Evolutionary conservation across 208 protist species (phyloP), one percentile per base, ranked within the genome.

Genomic region (Tetramitus jugosus): DNA sequence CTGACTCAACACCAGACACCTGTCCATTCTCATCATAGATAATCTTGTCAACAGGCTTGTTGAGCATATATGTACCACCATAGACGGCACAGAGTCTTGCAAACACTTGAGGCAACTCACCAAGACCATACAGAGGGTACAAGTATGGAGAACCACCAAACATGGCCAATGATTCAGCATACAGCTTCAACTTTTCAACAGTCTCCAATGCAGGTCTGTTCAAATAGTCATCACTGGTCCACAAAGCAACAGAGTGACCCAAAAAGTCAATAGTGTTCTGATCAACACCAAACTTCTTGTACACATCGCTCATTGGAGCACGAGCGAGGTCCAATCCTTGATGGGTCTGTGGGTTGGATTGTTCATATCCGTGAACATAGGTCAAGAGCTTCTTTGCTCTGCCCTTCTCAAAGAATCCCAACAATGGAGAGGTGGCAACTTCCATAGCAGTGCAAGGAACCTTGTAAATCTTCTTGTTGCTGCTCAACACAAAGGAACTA

Each of bases 101-200:
- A 90, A 99, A 99, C 46, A 90, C 94, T 87, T 99, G 96, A 33
- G 97, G 97, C 20, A 99, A 87, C 81, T 99, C 98, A 79, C 98
- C 98, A 35, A 99, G 92, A 80, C 98, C 98, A 85, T 99, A 99
- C 20, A 98, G 82, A 13, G 98, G 97, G 86, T 99, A 99, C 35
- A 99, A 92, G 87, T 98, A 99, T 37, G 98, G 97, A 31, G 96
- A 98, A 35, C 91, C 92, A 49, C 86, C 79, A 86, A 93, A 94
- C 89, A 91, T 91, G 75, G 85, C 82, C 39, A 99, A 89, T n/a
- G 95, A 98, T 23, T 95, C 80, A 31, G 84, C 82, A 87, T 99
- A 99, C 1, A 99, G 87, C 79, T 95, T 92, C 80, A 98, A 94
- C 49, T 91, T 84, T 79, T 95, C 88, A 40, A 99, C 82, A 26